These are phyloP conservation scores for Neohortaea acidophila DNA, from an alignment of 495 filamentous ascomycete species.

Conservation along the genomic window DNA sequence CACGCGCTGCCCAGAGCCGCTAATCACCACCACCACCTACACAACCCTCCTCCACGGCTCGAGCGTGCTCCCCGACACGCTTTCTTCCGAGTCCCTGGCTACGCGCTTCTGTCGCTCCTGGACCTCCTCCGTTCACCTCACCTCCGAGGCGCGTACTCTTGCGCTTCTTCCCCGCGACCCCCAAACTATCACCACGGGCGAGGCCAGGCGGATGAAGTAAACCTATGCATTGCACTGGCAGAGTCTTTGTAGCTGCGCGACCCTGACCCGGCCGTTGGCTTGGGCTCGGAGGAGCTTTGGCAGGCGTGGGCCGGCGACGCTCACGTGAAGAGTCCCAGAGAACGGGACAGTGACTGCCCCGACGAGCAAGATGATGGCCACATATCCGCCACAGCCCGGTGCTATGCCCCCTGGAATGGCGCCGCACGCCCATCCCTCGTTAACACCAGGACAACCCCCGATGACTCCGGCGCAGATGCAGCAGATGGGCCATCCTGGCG, in stretches of 20 bases:
- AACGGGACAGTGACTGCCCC: neutral
- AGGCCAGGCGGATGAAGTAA: too few species aligned
- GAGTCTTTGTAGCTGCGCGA: constrained; percentile 8
- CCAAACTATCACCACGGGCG: too few species aligned
- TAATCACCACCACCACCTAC: too few species aligned
- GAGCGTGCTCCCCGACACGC: too few species aligned
- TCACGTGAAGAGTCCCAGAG: neutral
- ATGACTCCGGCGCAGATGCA: constrained; percentile 46
- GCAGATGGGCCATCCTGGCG: constrained; percentile 56
- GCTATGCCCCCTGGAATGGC: constrained; percentile 37
- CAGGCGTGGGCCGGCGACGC: too few species aligned
- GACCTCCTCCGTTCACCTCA: too few species aligned
- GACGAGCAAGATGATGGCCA: constrained; percentile 27
- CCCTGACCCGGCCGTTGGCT: constrained; percentile 3
- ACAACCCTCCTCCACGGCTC: too few species aligned
- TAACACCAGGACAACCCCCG: constrained; percentile 50
- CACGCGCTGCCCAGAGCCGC: too few species aligned
- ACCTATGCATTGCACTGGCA: constrained; percentile 10
- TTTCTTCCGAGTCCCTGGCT: too few species aligned
- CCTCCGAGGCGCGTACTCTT: too few species aligned
- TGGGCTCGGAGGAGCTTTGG: neutral
- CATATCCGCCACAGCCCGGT: constrained; percentile 52
- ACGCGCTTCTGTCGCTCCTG: too few species aligned
- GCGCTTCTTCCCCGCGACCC: too few species aligned
- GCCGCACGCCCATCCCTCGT: constrained; percentile 56